Base-by-base conservation (phyloP, 148 eudicot genomes). In the Bassia scoparia region DNA sequence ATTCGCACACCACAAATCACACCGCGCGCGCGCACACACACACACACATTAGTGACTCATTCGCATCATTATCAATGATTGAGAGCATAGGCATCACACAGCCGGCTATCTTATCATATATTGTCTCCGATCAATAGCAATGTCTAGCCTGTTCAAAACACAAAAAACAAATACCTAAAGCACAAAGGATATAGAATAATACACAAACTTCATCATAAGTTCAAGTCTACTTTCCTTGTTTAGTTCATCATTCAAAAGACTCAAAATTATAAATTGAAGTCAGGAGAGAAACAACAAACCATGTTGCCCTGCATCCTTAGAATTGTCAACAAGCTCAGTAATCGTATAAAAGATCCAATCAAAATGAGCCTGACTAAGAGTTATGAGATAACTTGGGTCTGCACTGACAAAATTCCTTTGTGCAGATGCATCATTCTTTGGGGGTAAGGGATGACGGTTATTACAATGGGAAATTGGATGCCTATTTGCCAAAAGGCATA, bases 341-440 rank as follows among this genome's bases (percentile, higher is more conserved):
- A 90, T 83, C 76, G 92, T 92, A 71, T 92, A 92, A 80, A 90
- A 88, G 43, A 85, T 80, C 96, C 96, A 88, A 49, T 86, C 79
- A 76, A 90, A 89, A 81, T 90, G 96, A 35, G 86, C 83, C 66
- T 89, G 92, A 67, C 96, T 87, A 54, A 90, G 90, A 26, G 89
- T 90, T 79, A 81, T 87, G 74, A 90, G 69, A 74, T 86, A 90
- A 74, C 90, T 90, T n/a, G 96, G 96, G 79, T 90, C 84, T 54
- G 82, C 67, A 7, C 79, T 72, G 27, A 78, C 86, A 75, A 50
- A 81, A 79, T 85, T 90, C 61, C 48, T 79, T 73, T 76, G 77
- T 55, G 71, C 21, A 26, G 68, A 37, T 68, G 50, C 52, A 76
- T 59, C 73, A 34, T 63, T 61, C 69, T 55, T 78, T 18, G 20